These are phyloP conservation scores for Fusarium tuaranense DNA, from an alignment of 2,329 filamentous ascomycete genomes.

Conservation along the genomic window DNA sequence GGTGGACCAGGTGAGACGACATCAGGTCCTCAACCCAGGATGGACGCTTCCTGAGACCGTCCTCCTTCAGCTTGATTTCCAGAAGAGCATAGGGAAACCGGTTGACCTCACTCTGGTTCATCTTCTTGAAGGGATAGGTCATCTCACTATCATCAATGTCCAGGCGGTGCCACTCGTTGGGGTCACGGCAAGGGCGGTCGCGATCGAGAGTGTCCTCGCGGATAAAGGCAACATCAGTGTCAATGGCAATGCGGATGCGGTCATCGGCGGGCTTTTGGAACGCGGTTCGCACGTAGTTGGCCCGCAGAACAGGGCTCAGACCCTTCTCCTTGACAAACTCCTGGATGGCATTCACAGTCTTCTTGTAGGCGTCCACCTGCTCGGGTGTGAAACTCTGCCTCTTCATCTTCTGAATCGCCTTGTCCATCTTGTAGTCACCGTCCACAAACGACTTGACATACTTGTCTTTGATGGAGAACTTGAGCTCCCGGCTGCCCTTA, in stretches of 20 bases:
- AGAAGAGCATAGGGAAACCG: conserved; percentile 91
- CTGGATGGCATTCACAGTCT: conserved; percentile 81
- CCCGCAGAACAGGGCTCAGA: conserved; percentile 86
- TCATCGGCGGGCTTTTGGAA: conserved; percentile 97
- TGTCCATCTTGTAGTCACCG: conserved; percentile 92
- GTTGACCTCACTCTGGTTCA: conserved; percentile 91
- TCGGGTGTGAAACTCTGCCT: conserved; percentile 75
- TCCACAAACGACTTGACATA: conserved; percentile 90
- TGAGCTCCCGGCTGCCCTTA: conserved; percentile 82
- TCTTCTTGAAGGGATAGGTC: conserved; percentile 86
- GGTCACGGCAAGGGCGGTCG: conserved; percentile 89
- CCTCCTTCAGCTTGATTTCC: conserved; percentile 89
- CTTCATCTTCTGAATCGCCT: conserved; percentile 88
- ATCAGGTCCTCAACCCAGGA: conserved; percentile 94
- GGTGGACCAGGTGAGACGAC: conserved; percentile 90
- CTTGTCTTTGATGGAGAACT: conserved; percentile 91
- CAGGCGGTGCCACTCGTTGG: conserved; percentile 87
- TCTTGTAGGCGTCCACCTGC: conserved; percentile 76
- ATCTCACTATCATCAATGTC: conserved; percentile 89
- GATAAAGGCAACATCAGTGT: conserved; percentile 92
- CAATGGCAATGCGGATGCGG: conserved; percentile 90
- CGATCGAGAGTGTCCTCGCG: conserved; percentile 80
- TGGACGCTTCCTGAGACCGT: conserved; percentile 74
- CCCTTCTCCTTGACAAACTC: conserved; percentile 81
- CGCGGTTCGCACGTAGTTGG: conserved; percentile 93